These are phyloP conservation scores for Drechslerella dactyloides DNA, from an alignment of 2,329 filamentous ascomycete species.

Conservation along the genomic window DNA sequence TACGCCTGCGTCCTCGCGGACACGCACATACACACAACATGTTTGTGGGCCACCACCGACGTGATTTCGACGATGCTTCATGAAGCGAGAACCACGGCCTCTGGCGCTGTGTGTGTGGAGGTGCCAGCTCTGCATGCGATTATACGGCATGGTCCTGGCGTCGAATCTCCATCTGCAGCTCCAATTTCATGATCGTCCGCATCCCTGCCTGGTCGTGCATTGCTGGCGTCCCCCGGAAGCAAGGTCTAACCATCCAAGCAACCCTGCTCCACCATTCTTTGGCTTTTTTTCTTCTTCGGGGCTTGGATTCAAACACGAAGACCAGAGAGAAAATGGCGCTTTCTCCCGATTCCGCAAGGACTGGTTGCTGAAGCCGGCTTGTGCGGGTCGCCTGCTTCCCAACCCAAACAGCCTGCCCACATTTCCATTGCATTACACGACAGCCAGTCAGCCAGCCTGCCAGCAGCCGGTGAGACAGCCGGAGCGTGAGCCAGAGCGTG, in stretches of 20 bases:
- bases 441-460: background rate
- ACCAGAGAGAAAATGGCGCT: constrained; percentile 39
- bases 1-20: background rate
- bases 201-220: constrained; percentile 28
- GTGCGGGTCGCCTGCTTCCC: constrained; percentile 50
- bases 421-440: constrained; percentile 8
- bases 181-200: constrained; percentile 20
- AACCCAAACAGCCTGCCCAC: constrained; percentile 45
- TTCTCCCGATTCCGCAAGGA: constrained; percentile 51
- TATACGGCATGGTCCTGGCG: background rate
- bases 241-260: constrained; percentile 46
- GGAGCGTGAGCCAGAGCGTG: background rate
- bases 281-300: constrained; percentile 30
- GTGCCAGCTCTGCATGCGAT: background rate
- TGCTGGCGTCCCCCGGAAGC: constrained; percentile 17
- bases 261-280: constrained; percentile 49
- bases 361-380: constrained; percentile 50
- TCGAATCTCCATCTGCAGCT: too few relatives aligned
- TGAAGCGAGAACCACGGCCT: too few relatives aligned
- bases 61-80: too few relatives aligned
- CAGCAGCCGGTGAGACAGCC: background rate
- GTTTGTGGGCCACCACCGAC: too few relatives aligned
- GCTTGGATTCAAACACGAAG: constrained; percentile 38
- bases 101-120: background rate
- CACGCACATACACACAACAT: too few relatives aligned